A percentile compares a stretch with the other conserved stretches of the same genome.
Evolutionary conservation across 441 rosid species (phyloP).

Genomic region (Adansonia gregorii): DNA sequence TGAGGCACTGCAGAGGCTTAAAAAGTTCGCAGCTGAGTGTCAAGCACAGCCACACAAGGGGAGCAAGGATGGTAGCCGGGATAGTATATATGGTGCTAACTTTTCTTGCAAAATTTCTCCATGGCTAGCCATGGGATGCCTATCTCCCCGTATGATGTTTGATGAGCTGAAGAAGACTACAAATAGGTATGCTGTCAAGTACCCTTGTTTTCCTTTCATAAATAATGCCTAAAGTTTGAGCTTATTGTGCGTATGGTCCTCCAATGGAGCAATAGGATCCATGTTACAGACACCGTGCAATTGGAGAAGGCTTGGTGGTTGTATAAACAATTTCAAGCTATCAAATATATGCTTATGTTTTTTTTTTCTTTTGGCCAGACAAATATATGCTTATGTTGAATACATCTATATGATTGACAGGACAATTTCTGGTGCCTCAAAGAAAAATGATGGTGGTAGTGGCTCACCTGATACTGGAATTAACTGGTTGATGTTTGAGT

Average conservation of each 20-base stretch:
- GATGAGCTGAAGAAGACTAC: constrained; percentile 85
- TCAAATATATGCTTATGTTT: neutral
- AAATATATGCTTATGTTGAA: neutral
- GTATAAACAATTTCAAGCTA: neutral
- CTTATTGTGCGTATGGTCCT: neutral
- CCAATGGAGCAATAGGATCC: neutral
- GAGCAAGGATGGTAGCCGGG: constrained; percentile 43
- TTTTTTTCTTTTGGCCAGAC: too few relatives aligned
- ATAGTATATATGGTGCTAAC: constrained; percentile 78
- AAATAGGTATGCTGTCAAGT: constrained; percentile 43
- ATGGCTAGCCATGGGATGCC: constrained; percentile 87
- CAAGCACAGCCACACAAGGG: constrained; percentile 71
- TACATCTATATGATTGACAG: constrained; percentile 40
- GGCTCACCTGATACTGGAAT: constrained; percentile 65
- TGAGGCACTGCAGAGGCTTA: constrained; percentile 72
- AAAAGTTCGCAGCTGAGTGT: constrained; percentile 73
- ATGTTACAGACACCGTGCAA: neutral
- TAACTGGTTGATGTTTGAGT: constrained; percentile 86
- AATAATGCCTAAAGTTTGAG: neutral
- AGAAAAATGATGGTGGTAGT: constrained; percentile 39
- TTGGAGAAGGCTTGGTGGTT: neutral
- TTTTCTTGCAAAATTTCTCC: constrained; percentile 96
- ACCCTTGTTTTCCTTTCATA: neutral
- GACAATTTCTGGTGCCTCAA: constrained; percentile 47
- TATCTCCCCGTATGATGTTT: constrained; percentile 90